phyloP scores from a whole-genome alignment of 176 grass and related monocot genomes.

The Eleusine coracana region DNA sequence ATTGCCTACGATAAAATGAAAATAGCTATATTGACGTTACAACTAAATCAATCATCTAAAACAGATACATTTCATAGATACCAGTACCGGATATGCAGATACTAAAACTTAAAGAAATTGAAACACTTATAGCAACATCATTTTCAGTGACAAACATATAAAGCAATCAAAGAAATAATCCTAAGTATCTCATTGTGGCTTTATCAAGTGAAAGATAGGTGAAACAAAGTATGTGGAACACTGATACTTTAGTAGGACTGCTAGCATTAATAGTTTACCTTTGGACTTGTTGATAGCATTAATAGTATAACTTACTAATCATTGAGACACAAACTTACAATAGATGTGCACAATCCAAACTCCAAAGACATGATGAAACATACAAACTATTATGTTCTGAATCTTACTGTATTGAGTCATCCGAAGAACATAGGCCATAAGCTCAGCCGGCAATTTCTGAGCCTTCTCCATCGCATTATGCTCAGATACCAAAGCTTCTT shows the following conservation, averaged over 20 bases:
- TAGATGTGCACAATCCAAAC: neutral
- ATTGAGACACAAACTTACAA: neutral
- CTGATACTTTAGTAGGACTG: neutral
- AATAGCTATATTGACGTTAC: neutral
- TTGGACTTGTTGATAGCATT: neutral
- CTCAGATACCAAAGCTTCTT: slow-evolving; percentile 89
- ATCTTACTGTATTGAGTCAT: slow-evolving; percentile 89
- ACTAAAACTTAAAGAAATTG: neutral
- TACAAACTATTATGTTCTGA: slow-evolving; percentile 1
- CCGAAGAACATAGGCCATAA: slow-evolving; percentile 59
- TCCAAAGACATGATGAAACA: neutral
- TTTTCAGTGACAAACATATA: neutral
- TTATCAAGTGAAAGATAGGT: neutral
- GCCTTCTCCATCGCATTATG: slow-evolving; percentile 64
- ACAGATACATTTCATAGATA: neutral
- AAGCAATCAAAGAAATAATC: neutral
- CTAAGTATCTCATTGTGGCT: neutral
- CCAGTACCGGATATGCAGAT: neutral
- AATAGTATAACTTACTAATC: neutral
- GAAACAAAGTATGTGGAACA: neutral
- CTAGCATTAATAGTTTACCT: neutral
- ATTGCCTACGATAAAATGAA: neutral
- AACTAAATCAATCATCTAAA: slow-evolving; percentile 21
- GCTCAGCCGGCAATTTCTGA: slow-evolving; percentile 59
- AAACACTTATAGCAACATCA: neutral